Evolutionary conservation across 2,329 filamentous ascomycete genomes (phyloP), one percentile per base, ranked within the genome.

Genomic region (Knufia petricola): DNA sequence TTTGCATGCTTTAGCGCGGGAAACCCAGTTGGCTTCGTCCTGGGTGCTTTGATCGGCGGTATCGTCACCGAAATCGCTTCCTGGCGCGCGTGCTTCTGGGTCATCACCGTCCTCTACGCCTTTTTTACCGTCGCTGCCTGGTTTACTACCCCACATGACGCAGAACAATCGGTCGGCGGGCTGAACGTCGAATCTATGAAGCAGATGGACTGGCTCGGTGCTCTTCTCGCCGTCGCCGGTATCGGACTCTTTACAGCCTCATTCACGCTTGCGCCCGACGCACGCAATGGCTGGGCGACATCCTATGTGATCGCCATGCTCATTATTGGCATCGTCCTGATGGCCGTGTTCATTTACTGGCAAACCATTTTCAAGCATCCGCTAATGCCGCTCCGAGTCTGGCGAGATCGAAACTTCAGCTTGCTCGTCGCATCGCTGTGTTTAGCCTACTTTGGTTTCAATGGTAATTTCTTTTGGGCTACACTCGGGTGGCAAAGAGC

Each of bases 401-500:
- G 75, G 74, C 69, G 67, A 46, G 80, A 85, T 55, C 67, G 72
- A 3, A 80, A 83, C 55, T 85, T 85, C 61, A 76, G 76, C 2
- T 63, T 85, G 72, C 69, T 81, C 21, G 75, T 84, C 34, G 57
- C 66, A 4, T 73, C 76, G 3, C 66, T 81, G 21, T 69, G 76
- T 7, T 66, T 82, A 1, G 81, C 81, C 4, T 81, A 78, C 58
- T 77, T 82, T 65, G 74, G 74, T 3, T 85, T 85, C 57, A 69
- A 75, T 1, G 69, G 76, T 3, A 70, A 75, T 24, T 65, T 72
- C 15, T 84, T 85, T 62, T 84, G 79, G 75, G 65, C 82, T 1
- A 71, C 80, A 0, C 72, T 84, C 6, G 84, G 78, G 61, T 76
- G 85, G 66, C 81, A 85, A 61, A 66, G 77, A 30, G 63, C 81